Base-by-base conservation (phyloP, 768 basidiomycete genomes). In the Panaeolus papilionaceus region DNA sequence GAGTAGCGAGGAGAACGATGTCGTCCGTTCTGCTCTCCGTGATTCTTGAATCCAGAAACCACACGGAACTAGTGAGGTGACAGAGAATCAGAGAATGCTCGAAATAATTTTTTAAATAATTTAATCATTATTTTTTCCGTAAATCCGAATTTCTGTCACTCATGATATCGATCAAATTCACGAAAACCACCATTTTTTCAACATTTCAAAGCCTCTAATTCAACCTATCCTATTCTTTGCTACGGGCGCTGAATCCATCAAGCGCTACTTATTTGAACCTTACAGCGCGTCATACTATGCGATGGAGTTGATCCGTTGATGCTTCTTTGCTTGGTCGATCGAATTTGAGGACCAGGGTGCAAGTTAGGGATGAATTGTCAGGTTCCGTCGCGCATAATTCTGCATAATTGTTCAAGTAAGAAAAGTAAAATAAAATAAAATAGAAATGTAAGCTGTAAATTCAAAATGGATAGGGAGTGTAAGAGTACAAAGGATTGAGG, bases 291-390 rank as follows among this genome's bases (percentile, higher is more conserved):
- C 28, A 58, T 14, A 18, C 20, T 23, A 23, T 28, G 49, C 5
- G 49, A 51, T 51, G 3, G 54, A 2, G 12, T 58, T 58, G 54
- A 58, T 58, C 54, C 54, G 54, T 58, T 58, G 54, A 58, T 58
- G 54, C 54, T 28, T 58, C 33, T 58, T 37, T 10, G 5, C 2
- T 33, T 45, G 11, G 11, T 58, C 54, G 54, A 58, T 58, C 54
- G 14, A 37, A 33, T 3, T 1, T 1, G 33, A 58, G 54, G 54
- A 58, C 54, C 54, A 5, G 54, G 33, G 54, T 58, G 33, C 28
- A 58, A 33, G 54, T 33, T 58, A 51, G 49, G 49, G 54, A 1
- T 11, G 23, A 4, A 28, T 58, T 58, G 54, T 28, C 54, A 58
- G 54, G 54, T 58, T 58, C 28, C 33, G 54, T 58, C 54, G 26